Percentiles rank a stretch among this genome's conserved stretches.
Evolutionary conservation across 306 rosid genomes (phyloP).

Genomic region (Cicer bijugum): DNA sequence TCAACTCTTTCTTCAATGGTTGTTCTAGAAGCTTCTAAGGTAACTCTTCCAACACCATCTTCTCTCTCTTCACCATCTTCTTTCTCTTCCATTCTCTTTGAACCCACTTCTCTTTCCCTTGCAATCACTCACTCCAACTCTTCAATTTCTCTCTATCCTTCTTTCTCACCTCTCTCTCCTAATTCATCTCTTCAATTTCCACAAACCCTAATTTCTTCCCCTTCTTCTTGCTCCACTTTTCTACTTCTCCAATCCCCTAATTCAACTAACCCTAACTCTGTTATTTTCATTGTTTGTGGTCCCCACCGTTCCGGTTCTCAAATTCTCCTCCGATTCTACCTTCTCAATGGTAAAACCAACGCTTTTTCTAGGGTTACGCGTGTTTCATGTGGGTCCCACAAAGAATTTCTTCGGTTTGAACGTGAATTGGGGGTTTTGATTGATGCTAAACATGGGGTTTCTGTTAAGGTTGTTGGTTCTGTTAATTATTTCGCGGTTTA

Average conservation of each 20-base stretch:
- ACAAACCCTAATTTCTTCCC: conserved; percentile 67
- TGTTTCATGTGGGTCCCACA: conserved; percentile 56
- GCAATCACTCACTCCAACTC: conserved; percentile 89
- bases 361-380: conserved; percentile 47
- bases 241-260: conserved; percentile 57
- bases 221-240: conserved; percentile 80
- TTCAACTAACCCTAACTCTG: conserved; percentile 46
- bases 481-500: conserved; percentile 76
- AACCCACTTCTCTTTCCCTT: conserved; percentile 74
- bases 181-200: conserved; percentile 51
- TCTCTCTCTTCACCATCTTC: conserved; percentile 57
- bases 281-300: conserved; percentile 63
- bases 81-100: conserved; percentile 61
- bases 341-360: conserved; percentile 43
- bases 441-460: conserved; percentile 65
- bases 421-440: conserved; percentile 65
- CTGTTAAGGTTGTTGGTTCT: conserved; percentile 67
- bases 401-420: conserved; percentile 51
- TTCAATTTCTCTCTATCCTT: conserved; percentile 80
- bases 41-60: conserved; percentile 53
- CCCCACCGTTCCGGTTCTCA: conserved; percentile 69
- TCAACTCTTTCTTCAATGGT: conserved; percentile 40
- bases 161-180: conserved; percentile 54
- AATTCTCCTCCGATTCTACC: conserved; percentile 69
- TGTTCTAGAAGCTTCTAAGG: conserved; percentile 47